Evolutionary conservation across 225 moss, liverwort and hornwort species (phyloP).

Genomic region (Marchantia paleacea): DNA sequence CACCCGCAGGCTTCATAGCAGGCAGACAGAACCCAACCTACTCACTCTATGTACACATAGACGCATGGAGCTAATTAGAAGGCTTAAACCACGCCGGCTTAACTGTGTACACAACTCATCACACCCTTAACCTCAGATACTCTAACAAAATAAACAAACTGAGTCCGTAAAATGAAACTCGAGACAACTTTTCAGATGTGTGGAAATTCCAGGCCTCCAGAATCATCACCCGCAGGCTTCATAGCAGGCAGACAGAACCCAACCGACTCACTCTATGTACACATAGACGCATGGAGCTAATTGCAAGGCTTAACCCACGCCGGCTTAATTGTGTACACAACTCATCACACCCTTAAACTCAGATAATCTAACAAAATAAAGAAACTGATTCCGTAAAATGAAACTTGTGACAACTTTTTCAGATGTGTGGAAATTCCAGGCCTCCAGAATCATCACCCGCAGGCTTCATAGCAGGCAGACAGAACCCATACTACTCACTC

Average conservation of each 20-base stretch:
- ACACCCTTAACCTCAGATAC: too few relatives aligned
- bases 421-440: constrained; percentile 33
- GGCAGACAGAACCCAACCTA: constrained; percentile 33
- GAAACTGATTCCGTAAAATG: too few relatives aligned
- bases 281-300: constrained; percentile 30
- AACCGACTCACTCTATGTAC: constrained; percentile 11
- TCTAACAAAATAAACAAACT: neutral
- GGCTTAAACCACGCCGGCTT: constrained; percentile 32
- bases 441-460: constrained; percentile 37
- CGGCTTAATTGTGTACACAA: constrained; percentile 34
- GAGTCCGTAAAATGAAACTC: constrained; percentile 10
- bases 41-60: constrained; percentile 23
- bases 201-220: constrained; percentile 42
- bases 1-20: constrained; percentile 33
- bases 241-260: constrained; percentile 34
- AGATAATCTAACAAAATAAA: too few relatives aligned
- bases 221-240: constrained; percentile 22
- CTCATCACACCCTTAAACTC: too few relatives aligned
- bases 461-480: constrained; percentile 36
- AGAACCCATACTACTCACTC: constrained; percentile 16
- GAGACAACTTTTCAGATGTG: neutral
- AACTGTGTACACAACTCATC: constrained; percentile 19
- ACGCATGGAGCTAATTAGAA: constrained; percentile 29
- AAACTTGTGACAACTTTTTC: too few relatives aligned
- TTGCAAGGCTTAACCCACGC: constrained; percentile 26